Evolutionary conservation across 2,329 filamentous ascomycete genomes (phyloP).

Genomic region (Cyphellophora europaea): DNA sequence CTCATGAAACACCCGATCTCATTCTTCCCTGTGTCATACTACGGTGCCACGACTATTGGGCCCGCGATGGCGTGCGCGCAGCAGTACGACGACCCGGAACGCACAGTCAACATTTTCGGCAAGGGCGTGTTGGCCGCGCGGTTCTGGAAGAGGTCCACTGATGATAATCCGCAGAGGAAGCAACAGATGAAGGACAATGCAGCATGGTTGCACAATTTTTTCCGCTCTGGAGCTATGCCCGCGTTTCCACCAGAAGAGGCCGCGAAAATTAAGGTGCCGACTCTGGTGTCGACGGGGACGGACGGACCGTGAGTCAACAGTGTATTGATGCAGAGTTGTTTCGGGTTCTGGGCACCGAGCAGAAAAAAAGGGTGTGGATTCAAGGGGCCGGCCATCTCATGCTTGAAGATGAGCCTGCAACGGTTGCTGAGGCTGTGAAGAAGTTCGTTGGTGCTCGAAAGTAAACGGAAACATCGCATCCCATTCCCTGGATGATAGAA

Average conservation of each 20-base stretch:
- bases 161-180: conserved; percentile 5
- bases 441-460: conserved; percentile 3
- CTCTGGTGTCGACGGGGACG: conserved; percentile 5
- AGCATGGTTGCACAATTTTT: conserved; percentile 6
- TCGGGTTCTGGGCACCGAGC: conserved; percentile 4
- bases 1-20: conserved; percentile 7
- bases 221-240: conserved; percentile 3
- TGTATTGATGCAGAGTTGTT: conserved; percentile 6
- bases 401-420: conserved; percentile 9
- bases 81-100: conserved; percentile 1
- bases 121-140: conserved; percentile 5
- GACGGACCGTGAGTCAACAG: conserved; percentile 7
- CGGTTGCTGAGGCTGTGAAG: conserved; percentile 7
- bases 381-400: conserved; percentile 7
- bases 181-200: conserved; percentile 8
- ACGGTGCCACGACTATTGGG: conserved; percentile 4
- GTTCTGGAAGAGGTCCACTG: conserved; percentile 5
- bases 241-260: conserved; percentile 3
- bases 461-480: too few relatives aligned
- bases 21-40: conserved; percentile 8
- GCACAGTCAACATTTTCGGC: conserved; percentile 3
- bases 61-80: conserved; percentile 5
- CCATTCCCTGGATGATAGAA: too few relatives aligned
- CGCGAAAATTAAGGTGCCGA: conserved; percentile 4
- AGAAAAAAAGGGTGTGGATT: conserved; percentile 6